A percentile compares a stretch with the other conserved stretches of the same genome.
These are phyloP conservation scores for Afroboletus lepidellus DNA, from an alignment of 1,284 basidiomycete genomes.

Conservation along the genomic window DNA sequence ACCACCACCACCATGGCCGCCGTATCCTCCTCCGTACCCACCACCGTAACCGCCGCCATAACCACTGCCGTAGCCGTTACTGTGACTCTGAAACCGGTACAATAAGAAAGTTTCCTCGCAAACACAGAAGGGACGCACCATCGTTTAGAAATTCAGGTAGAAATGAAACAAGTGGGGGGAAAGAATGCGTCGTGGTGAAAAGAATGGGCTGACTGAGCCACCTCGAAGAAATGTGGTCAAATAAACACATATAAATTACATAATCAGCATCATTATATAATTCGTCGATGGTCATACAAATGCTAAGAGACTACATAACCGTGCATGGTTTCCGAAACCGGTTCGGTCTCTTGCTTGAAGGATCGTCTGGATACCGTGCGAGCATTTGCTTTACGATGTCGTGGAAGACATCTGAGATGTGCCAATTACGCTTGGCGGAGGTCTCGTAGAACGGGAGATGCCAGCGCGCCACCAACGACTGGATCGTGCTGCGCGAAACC, in stretches of 20 bases:
- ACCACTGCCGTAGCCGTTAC: constrained; percentile 35
- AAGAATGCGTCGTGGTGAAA: constrained; percentile 24
- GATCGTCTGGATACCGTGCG: constrained; percentile 53
- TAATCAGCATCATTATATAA: constrained; percentile 7
- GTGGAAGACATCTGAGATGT: constrained; percentile 76
- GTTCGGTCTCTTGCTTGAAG: constrained; percentile 39
- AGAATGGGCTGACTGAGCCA: constrained; percentile 10
- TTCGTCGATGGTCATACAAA: background rate
- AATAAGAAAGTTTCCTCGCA: constrained; percentile 5
- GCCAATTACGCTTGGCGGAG: constrained; percentile 79
- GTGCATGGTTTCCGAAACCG: constrained; percentile 44
- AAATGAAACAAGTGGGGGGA: background rate
- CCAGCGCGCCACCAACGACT: constrained; percentile 67
- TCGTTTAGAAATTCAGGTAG: constrained; percentile 15
- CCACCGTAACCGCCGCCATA: constrained; percentile 39
- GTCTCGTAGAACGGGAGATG: constrained; percentile 82
- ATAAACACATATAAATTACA: constrained; percentile 15
- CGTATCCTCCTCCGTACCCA: constrained; percentile 31
- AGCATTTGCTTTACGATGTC: constrained; percentile 78
- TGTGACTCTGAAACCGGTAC: constrained; percentile 34
- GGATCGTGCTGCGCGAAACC: constrained; percentile 66
- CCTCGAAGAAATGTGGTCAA: constrained; percentile 17
- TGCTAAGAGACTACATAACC: constrained; percentile 48
- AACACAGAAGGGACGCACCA: constrained; percentile 16
- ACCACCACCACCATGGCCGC: no score